Base-by-base conservation (phyloP, 1,284 basidiomycete species). In the Ganoderma leucocontextum region DNA sequence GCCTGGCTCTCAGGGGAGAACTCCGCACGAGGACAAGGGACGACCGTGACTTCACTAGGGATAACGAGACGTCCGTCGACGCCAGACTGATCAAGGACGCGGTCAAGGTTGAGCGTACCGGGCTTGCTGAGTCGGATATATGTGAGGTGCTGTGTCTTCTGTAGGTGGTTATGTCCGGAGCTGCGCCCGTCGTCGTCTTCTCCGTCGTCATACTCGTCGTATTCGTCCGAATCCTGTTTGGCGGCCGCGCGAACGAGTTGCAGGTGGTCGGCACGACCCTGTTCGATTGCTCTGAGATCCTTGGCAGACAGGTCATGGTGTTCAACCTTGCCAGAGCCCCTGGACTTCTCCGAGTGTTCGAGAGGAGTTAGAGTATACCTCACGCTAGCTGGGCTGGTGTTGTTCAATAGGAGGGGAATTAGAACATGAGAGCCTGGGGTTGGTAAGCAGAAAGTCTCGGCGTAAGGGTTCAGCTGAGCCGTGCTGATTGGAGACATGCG, bases 401-500 rank as follows among this genome's bases (percentile, higher is more conserved):
- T 97, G 84, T 98, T 98, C 78, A 98, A 88, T 36, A 98, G 83
- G 39, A 97, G 81, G 2, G 95, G 95, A 59, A 97, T 81, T 61
- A 94, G 84, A 58, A 92, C 85, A 52, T 83, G 82, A 61, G 86
- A 84, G 10, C 83, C 82, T 6, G 88, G 82, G 2, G 87, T 78
- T 0, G 89, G 82, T 19, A 96, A 81, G 75, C 95, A 97, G 79
- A 91, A 94, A 17, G 89, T 88, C 63, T 87, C 81, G 25, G 79
- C 82, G 65, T 89, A 83, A 6, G 94, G 93, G 71, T 95, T 95
- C 22, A 97, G 82, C 57, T 91, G 89, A 17, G 94, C 95, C 0
- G 95, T 96, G 76, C 93, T 92, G 71, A 95, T 94, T 22, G 95
- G 95, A 3, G 95, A 95, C 86, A 96, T 93, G 73, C 92, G 91